phyloP scores from a whole-genome alignment of 2,329 filamentous ascomycete genomes.

The Trichocomaceae sp. region DNA sequence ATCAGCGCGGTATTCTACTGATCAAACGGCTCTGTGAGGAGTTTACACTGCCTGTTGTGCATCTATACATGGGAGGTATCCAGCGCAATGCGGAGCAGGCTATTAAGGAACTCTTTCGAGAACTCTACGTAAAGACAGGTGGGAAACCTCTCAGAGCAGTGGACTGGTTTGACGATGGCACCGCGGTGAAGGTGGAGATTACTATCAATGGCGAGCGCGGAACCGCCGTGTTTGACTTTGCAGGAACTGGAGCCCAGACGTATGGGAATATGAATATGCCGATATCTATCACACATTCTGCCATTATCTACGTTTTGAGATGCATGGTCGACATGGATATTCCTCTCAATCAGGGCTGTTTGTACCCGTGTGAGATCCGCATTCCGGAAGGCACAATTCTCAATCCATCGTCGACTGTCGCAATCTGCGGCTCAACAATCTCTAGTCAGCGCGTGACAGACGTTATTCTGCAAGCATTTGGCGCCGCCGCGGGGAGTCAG shows the following conservation, averaged over 20 bases:
- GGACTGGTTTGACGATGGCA: conserved; percentile 76
- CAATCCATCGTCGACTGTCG: conserved; percentile 62
- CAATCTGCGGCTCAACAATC: conserved; percentile 62
- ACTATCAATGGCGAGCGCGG: conserved; percentile 63
- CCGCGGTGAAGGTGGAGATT: conserved; percentile 62
- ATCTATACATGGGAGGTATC: conserved; percentile 72
- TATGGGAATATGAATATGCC: conserved; percentile 70
- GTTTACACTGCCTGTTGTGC: conserved; percentile 64
- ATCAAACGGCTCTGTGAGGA: conserved; percentile 66
- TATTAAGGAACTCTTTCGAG: conserved; percentile 62
- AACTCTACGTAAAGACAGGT: conserved; percentile 64
- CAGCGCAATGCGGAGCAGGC: conserved; percentile 68
- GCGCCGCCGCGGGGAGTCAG: conserved; percentile 64
- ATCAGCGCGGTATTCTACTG: conserved; percentile 71
- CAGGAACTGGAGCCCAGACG: conserved; percentile 65
- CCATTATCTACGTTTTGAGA: conserved; percentile 71
- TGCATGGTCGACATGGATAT: conserved; percentile 69
- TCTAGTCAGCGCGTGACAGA: conserved; percentile 63
- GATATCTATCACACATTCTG: conserved; percentile 66
- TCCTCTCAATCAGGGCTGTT: conserved; percentile 70
- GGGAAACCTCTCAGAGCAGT: conserved; percentile 59
- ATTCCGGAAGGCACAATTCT: conserved; percentile 67
- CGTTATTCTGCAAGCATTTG: conserved; percentile 66
- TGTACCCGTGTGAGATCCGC: conserved; percentile 61
- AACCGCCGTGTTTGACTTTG: conserved; percentile 66